phyloP scores from a whole-genome alignment of 768 basidiomycete genomes.

The Mycena amicta region DNA sequence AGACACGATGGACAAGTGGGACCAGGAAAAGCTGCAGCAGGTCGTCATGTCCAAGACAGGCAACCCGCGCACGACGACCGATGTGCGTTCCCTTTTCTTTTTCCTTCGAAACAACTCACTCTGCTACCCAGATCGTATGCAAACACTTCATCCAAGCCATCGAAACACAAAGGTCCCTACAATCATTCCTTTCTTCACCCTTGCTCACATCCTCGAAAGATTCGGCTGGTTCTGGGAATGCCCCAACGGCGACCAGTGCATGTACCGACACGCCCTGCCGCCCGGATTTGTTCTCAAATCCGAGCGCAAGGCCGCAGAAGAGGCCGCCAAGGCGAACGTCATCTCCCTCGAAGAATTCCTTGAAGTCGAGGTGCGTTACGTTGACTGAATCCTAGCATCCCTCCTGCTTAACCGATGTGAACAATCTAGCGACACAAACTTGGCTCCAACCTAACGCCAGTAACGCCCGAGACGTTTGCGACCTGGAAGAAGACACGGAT shows the following conservation, averaged over 20 bases:
- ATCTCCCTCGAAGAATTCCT: constrained; percentile 97
- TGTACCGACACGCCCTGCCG: constrained; percentile 93
- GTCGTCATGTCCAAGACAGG: constrained; percentile 89
- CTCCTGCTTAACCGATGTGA: constrained; percentile 4
- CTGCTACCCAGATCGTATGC: constrained; percentile 81
- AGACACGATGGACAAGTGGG: constrained; percentile 99
- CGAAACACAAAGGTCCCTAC: constrained; percentile 80
- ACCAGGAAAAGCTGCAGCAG: constrained; percentile 87
- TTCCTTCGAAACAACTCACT: neutral
- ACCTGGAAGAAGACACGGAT: constrained; percentile 93
- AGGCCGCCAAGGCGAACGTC: constrained; percentile 83
- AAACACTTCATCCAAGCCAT: constrained; percentile 97
- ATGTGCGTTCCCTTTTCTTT: constrained; percentile 49
- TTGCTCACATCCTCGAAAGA: too few species aligned
- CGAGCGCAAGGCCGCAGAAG: constrained; percentile 88
- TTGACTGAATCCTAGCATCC: neutral
- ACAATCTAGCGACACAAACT: constrained; percentile 87
- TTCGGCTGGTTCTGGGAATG: constrained; percentile 98
- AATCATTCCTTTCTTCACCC: too few species aligned
- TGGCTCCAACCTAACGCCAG: constrained; percentile 86
- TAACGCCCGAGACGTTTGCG: constrained; percentile 89
- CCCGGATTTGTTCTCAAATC: constrained; percentile 96
- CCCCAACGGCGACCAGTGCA: constrained; percentile 85
- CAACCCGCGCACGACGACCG: constrained; percentile 90
- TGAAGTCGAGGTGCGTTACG: constrained; percentile 81